These are phyloP conservation scores for Termitomyces sp. DNA, from an alignment of 768 basidiomycete species.

Conservation along the genomic window DNA sequence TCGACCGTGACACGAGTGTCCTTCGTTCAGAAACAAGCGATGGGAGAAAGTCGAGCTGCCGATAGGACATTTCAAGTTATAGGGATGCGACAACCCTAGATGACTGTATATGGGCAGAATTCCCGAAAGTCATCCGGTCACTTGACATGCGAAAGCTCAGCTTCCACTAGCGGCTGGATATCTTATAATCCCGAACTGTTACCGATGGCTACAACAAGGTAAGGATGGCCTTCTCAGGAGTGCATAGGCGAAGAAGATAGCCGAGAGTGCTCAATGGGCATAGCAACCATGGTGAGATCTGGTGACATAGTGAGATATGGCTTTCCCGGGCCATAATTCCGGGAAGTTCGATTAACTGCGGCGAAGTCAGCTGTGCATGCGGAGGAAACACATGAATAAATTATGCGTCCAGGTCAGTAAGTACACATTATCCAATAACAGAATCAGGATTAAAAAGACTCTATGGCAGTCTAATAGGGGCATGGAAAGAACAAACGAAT, in stretches of 20 bases:
- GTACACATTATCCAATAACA: constrained; percentile 35
- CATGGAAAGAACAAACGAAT: constrained; percentile 9
- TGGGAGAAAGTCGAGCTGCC: background rate
- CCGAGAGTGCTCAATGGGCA: constrained; percentile 8
- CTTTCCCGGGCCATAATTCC: background rate
- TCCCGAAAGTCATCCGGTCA: constrained; percentile 23
- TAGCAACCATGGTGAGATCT: constrained; percentile 7
- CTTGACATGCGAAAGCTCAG: constrained; percentile 25
- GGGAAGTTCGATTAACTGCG: background rate
- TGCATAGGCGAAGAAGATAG: background rate
- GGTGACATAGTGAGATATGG: constrained; percentile 10
- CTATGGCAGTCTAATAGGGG: constrained; percentile 16
- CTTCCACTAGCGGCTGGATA: constrained; percentile 2
- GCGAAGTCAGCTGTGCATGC: constrained; percentile 1
- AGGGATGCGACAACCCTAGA: constrained; percentile 27
- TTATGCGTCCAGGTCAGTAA: constrained; percentile 6
- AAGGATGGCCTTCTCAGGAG: background rate
- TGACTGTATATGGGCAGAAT: constrained; percentile 27
- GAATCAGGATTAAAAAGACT: constrained; percentile 24
- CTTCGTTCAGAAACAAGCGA: background rate
- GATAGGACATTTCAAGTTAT: constrained; percentile 13
- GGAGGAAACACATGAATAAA: constrained; percentile 1
- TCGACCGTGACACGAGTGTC: background rate
- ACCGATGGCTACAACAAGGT: background rate
- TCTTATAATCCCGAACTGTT: constrained; percentile 7